A percentile compares a stretch with the other conserved stretches of the same genome.
These are phyloP conservation scores for Irpex sp. DNA, from an alignment of 1,284 basidiomycete genomes.

Conservation along the genomic window DNA sequence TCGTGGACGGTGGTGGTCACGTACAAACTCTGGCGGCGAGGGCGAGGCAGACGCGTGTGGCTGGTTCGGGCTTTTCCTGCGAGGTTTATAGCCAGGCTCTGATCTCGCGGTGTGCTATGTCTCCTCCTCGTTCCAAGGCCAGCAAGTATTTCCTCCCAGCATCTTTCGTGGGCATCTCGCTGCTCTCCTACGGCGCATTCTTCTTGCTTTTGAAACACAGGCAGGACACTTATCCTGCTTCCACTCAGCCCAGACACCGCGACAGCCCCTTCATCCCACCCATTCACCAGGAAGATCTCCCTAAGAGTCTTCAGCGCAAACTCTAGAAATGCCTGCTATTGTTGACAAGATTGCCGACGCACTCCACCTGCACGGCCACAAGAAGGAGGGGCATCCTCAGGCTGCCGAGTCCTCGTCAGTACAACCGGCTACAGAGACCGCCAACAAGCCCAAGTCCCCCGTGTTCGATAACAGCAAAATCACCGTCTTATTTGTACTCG, in stretches of 20 bases:
- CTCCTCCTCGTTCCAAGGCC: conserved; percentile 20
- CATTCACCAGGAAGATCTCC: conserved; percentile 36
- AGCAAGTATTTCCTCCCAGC: conserved; percentile 56
- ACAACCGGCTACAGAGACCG: conserved; percentile 2
- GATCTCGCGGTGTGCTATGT: conserved; percentile 1
- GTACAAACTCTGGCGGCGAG: neutral
- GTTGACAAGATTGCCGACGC: conserved; percentile 49
- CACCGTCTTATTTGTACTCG: conserved; percentile 93
- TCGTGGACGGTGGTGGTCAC: neutral
- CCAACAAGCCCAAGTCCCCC: conserved; percentile 24
- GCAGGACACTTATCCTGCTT: conserved; percentile 57
- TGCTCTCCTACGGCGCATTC: conserved; percentile 56
- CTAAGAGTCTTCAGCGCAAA: conserved; percentile 4
- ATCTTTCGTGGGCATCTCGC: conserved; percentile 51
- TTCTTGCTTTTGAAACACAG: conserved; percentile 51
- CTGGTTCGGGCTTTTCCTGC: conserved; percentile 1
- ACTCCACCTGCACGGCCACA: conserved; percentile 32
- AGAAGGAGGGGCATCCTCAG: conserved; percentile 12
- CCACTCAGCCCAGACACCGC: conserved; percentile 55
- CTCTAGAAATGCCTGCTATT: conserved; percentile 36
- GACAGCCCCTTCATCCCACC: conserved; percentile 68
- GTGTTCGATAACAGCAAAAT: conserved; percentile 77
- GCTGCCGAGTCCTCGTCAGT: neutral
- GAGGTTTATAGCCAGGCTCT: neutral
- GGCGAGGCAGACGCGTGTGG: conserved; percentile 5